Base-by-base conservation (phyloP, 371 early-diverging fungal species). In the Neoconidiobolus thromboides region DNA sequence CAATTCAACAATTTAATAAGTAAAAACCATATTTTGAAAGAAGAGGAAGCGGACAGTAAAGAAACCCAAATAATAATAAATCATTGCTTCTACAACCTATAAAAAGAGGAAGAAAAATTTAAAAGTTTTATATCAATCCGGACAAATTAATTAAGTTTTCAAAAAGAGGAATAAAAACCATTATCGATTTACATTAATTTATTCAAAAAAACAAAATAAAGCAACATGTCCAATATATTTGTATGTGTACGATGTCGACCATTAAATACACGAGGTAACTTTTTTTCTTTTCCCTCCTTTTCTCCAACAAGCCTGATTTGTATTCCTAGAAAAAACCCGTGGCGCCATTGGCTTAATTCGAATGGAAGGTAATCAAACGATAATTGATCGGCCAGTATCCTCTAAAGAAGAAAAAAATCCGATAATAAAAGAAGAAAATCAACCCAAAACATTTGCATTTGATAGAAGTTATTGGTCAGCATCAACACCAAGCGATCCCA, bases 401-500 rank as follows among this genome's bases (percentile, higher is more conserved):
- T 48, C 61, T 26, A 61, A 63, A 36, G 68, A 65, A 48, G 58
- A 58, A 38, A 58, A 58, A 26, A 49, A 12, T 4, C 56, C 60
- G 12, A 57, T 49, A n/a, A 10, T 61, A 7, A 66, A 62, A 9
- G 68, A 68, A 6, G 74, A 70, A 1, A 69, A 68, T 43, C 69
- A 71, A 6, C 69, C 68, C 36, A 72, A 72, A 26, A 68, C 82
- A 3, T 91, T 87, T 65, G 83, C 85, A 0, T 91, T 86, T 66
- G 92, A 91, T 70, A 74, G 83, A 55, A 85, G 84, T 43, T 91
- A 87, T 65, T 86, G 88, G 88, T 82, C 87, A 3, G 83, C 79
- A 47, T 26, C 38, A 1, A 79, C 82, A 64, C 74, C 78, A 52
- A 68, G 62, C 41, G 80, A 77, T 52, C 68, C 81, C n/a, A 60